Evolutionary conservation across 2,329 filamentous ascomycete species (phyloP).

Genomic region (Lecanoromycetidae sp.): DNA sequence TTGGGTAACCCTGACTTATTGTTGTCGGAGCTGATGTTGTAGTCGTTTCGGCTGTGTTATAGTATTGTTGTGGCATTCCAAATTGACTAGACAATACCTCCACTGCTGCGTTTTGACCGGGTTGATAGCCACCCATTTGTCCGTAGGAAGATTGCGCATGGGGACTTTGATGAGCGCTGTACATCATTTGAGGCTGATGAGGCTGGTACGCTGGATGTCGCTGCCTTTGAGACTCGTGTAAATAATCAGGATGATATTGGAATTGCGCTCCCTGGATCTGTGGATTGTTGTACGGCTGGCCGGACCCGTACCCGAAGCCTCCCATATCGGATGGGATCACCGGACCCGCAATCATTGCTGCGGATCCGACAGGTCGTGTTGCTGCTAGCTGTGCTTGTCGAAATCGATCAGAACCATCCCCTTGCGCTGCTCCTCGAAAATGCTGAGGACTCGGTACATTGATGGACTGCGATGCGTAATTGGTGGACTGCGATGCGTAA

Average conservation of each 20-base stretch:
- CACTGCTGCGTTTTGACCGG: slow-evolving; percentile 63
- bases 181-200: slow-evolving; percentile 59
- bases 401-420: slow-evolving; percentile 35
- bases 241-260: slow-evolving; percentile 56
- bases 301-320: slow-evolving; percentile 45
- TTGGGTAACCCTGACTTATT: slow-evolving; percentile 49
- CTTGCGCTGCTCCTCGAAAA: slow-evolving; percentile 31
- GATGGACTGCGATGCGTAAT: slow-evolving; percentile 2
- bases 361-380: slow-evolving; percentile 32
- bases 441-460: slow-evolving; percentile 23
- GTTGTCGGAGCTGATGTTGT: slow-evolving; percentile 48
- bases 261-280: slow-evolving; percentile 39
- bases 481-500: slow-evolving; percentile 1
- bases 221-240: slow-evolving; percentile 43
- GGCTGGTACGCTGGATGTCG: slow-evolving; percentile 43
- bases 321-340: slow-evolving; percentile 31
- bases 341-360: slow-evolving; percentile 27
- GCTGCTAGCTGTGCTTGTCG: slow-evolving; percentile 33
- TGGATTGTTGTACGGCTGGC: slow-evolving; percentile 44
- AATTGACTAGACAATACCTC: slow-evolving; percentile 62
- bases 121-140: slow-evolving; percentile 59
- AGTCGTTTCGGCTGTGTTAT: slow-evolving; percentile 51
- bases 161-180: slow-evolving; percentile 57
- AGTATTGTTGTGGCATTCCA: slow-evolving; percentile 59
- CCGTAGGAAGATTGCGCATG: slow-evolving; percentile 57